phyloP scores from a whole-genome alignment of 306 rosid species.

The Heteromeles arbutifolia region DNA sequence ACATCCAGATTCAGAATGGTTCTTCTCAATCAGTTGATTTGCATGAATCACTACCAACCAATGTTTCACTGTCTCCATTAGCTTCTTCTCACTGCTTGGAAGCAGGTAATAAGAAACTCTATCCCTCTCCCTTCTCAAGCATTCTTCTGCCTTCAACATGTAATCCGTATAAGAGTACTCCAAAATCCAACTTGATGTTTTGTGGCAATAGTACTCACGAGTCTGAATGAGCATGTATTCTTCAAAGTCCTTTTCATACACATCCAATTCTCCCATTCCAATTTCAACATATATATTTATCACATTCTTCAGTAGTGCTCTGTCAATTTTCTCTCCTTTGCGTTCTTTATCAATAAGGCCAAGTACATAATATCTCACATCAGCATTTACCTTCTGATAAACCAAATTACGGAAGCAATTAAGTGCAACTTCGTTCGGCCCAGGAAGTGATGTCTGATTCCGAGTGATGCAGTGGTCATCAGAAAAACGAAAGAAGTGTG shows the following conservation, averaged over 20 bases:
- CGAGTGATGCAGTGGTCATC: constrained; percentile 27
- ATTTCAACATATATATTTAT: constrained; percentile 56
- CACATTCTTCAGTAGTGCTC: constrained; percentile 49
- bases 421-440: constrained; percentile 23
- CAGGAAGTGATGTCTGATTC: constrained; percentile 24
- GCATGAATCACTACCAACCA: constrained; percentile 36
- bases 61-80: constrained; percentile 52
- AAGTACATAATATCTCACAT: constrained; percentile 40
- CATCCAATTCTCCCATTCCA: constrained; percentile 42
- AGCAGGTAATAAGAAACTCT: constrained; percentile 28
- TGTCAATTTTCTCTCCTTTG: constrained; percentile 64
- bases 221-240: constrained; percentile 44
- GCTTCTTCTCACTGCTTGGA: constrained; percentile 29
- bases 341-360: constrained; percentile 55
- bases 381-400: constrained; percentile 22
- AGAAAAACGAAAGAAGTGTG: constrained; percentile 27
- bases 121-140: constrained; percentile 29
- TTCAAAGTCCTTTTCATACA: constrained; percentile 53
- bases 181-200: constrained; percentile 56
- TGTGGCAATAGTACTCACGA: constrained; percentile 43
- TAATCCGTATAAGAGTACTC: constrained; percentile 49
- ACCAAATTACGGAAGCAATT: constrained; percentile 27
- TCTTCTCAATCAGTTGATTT: neutral
- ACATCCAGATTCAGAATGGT: neutral
- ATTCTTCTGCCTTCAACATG: constrained; percentile 43